phyloP scores from a whole-genome alignment of 345 rosid species.

The Citrus sp. region DNA sequence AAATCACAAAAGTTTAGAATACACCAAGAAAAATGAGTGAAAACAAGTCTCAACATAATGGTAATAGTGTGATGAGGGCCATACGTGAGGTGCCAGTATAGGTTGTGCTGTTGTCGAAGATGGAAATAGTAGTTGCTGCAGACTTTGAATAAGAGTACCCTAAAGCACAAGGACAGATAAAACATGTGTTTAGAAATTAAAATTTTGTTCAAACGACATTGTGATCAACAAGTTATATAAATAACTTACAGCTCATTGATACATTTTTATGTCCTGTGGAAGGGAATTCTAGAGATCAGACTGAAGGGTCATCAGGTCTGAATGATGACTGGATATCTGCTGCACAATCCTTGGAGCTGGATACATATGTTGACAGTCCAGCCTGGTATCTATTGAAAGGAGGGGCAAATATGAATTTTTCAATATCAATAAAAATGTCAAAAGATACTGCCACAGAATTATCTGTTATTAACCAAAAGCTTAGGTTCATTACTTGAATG shows the following conservation, averaged over 20 bases:
- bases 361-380: slow-evolving; percentile 76
- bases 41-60: neutral
- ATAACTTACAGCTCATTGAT: slow-evolving; percentile 85
- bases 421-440: slow-evolving; percentile 1
- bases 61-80: neutral
- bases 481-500: slow-evolving; percentile 61
- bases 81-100: slow-evolving; percentile 80
- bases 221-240: neutral
- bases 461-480: neutral
- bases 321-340: slow-evolving; percentile 76
- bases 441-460: neutral
- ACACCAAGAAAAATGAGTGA: neutral
- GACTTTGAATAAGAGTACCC: slow-evolving; percentile 78
- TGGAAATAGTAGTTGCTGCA: slow-evolving; percentile 89
- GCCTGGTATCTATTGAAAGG: slow-evolving; percentile 57
- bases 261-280: slow-evolving; percentile 86
- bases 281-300: slow-evolving; percentile 88
- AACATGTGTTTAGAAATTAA: neutral
- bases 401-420: too few relatives aligned
- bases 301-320: slow-evolving; percentile 72
- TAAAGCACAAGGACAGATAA: slow-evolving; percentile 16
- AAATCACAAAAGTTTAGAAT: slow-evolving; percentile 8
- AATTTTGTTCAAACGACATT: neutral
- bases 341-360: slow-evolving; percentile 90
- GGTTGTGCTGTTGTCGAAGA: slow-evolving; percentile 98